Conservation (phyloP, 441 rosid species). For the Erodium moschatum region DNA sequence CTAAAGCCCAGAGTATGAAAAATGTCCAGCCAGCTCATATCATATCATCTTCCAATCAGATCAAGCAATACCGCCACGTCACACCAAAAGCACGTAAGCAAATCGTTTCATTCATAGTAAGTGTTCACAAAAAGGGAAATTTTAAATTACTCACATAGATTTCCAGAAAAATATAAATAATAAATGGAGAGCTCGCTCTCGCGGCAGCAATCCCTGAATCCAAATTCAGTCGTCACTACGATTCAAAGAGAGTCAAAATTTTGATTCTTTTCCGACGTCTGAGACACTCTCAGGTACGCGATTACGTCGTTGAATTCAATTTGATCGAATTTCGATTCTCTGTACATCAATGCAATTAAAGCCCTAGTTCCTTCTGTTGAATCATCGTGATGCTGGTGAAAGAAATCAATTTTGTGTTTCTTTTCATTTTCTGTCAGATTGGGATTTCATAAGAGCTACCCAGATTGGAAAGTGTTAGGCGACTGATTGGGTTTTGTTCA, state of each 20-base stretch:
- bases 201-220: background rate
- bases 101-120: background rate
- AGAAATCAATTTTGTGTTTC: background rate
- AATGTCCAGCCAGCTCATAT: background rate
- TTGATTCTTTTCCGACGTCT: conserved; percentile 1
- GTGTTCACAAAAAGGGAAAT: background rate
- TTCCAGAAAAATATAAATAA: background rate
- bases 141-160: background rate
- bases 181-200: conserved; percentile 2
- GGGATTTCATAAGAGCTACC: conserved; percentile 17
- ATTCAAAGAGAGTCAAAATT: conserved; percentile 10
- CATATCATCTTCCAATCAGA: background rate
- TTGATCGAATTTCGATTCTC: background rate
- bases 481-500: conserved; percentile 13
- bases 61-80: background rate
- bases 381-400: background rate
- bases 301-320: conserved; percentile 7
- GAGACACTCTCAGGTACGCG: conserved; percentile 24
- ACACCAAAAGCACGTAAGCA: background rate
- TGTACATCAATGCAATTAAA: conserved; percentile 10
- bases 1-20: background rate
- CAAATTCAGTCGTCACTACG: background rate
- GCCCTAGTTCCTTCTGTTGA: conserved; percentile 29
- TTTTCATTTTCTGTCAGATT: conserved; percentile 12
- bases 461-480: background rate